Conservation (phyloP, 495 filamentous ascomycete species). For the Neurospora hispaniola region DNA sequence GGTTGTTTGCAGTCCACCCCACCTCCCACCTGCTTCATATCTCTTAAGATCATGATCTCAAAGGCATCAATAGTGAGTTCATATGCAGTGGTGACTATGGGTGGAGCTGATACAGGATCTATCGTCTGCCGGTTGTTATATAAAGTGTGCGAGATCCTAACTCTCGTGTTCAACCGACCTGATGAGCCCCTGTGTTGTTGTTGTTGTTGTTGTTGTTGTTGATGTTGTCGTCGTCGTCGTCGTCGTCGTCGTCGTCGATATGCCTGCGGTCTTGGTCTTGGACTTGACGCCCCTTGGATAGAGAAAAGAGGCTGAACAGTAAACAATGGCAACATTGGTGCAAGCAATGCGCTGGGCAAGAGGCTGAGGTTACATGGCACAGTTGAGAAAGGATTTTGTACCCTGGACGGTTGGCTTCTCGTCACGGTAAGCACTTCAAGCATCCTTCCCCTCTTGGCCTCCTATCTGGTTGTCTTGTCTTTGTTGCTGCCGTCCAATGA, state of each 20-base stretch:
- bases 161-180: neutral
- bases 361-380: neutral
- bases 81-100: neutral
- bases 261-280: neutral
- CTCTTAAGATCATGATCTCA: neutral
- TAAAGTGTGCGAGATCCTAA: neutral
- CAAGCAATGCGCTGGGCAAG: neutral
- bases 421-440: neutral
- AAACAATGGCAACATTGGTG: neutral
- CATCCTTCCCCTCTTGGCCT: neutral
- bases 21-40: neutral
- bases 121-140: neutral
- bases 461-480: neutral
- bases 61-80: neutral
- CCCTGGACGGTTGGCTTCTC: neutral
- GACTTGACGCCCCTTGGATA: neutral
- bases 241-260: neutral
- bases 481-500: neutral
- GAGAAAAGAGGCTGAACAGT: neutral
- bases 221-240: no score
- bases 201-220: no score
- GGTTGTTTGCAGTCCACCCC: neutral
- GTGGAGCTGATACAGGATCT: neutral
- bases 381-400: neutral
- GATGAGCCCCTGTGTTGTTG: neutral